Percentiles rank a stretch among this genome's conserved stretches.
These are phyloP conservation scores for Boletus hoseneyae DNA, from an alignment of 1,284 basidiomycete species.

Conservation along the genomic window DNA sequence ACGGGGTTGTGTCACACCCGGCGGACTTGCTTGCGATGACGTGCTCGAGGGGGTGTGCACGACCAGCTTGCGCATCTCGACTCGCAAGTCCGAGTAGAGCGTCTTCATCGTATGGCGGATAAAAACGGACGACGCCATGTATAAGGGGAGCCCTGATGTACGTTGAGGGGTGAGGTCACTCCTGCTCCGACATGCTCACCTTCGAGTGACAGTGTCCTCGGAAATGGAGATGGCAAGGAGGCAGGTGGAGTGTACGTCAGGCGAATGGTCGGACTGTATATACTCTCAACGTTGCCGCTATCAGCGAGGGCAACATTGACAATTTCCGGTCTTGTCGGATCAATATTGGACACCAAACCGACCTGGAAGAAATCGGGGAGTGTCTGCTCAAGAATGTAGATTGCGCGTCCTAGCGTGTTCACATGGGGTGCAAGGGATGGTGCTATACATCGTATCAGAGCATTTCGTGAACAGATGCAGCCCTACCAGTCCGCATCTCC, in stretches of 20 bases:
- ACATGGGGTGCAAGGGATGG: neutral
- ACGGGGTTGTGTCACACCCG: neutral
- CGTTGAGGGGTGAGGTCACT: neutral
- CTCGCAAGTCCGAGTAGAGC: slow-evolving; percentile 60
- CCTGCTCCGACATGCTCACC: slow-evolving; percentile 40
- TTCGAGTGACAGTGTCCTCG: slow-evolving; percentile 63
- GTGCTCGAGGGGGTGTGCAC: slow-evolving; percentile 29
- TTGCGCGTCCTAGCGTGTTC: slow-evolving; percentile 54
- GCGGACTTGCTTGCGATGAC: too few relatives aligned
- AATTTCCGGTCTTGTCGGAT: slow-evolving; percentile 35
- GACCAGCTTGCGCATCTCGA: slow-evolving; percentile 50
- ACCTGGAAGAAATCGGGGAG: slow-evolving; percentile 68
- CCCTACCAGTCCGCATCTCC: slow-evolving; percentile 61
- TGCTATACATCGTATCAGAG: slow-evolving; percentile 32
- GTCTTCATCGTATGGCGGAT: slow-evolving; percentile 71
- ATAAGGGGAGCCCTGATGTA: slow-evolving; percentile 60
- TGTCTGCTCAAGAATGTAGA: slow-evolving; percentile 63
- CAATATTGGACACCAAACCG: slow-evolving; percentile 59
- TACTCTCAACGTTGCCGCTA: slow-evolving; percentile 38
- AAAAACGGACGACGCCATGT: slow-evolving; percentile 65
- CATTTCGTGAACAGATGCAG: slow-evolving; percentile 12
- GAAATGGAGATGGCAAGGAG: slow-evolving; percentile 63
- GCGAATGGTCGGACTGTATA: slow-evolving; percentile 54
- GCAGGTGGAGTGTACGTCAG: slow-evolving; percentile 65
- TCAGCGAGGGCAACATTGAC: slow-evolving; percentile 16